Evolutionary conservation across 306 rosid species (phyloP).

Genomic region (Alnus rubra): DNA sequence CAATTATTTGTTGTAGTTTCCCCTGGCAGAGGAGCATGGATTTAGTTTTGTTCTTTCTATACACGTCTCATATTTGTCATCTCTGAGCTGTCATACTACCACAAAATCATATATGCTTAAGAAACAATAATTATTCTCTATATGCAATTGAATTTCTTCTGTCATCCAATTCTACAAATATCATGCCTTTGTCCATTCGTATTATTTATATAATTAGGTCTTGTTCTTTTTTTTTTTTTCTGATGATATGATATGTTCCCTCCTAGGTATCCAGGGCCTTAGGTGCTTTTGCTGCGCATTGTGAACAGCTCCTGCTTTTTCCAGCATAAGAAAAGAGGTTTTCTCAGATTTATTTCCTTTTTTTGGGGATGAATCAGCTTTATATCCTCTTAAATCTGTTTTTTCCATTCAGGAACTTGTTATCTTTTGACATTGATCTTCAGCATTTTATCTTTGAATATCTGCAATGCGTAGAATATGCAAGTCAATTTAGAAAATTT

Average conservation of each 20-base stretch:
- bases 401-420: background rate
- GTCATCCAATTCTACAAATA: no score
- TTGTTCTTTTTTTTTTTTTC: background rate
- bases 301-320: background rate
- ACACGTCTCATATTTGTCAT: no score
- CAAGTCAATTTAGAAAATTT: constrained; percentile 25
- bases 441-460: constrained; percentile 84
- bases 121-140: no score
- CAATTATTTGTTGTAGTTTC: no score
- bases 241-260: background rate
- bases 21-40: no score
- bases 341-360: background rate
- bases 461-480: constrained; percentile 46
- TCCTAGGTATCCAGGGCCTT: background rate
- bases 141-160: no score
- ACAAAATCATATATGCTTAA: no score
- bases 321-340: background rate
- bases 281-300: background rate
- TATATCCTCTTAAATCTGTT: background rate
- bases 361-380: no score
- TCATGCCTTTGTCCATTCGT: no score
- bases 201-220: background rate
- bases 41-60: no score
- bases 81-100: no score
- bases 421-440: constrained; percentile 73